Conservation (phyloP, 2,329 filamentous ascomycete species). For the Aquanectria penicillioides region DNA sequence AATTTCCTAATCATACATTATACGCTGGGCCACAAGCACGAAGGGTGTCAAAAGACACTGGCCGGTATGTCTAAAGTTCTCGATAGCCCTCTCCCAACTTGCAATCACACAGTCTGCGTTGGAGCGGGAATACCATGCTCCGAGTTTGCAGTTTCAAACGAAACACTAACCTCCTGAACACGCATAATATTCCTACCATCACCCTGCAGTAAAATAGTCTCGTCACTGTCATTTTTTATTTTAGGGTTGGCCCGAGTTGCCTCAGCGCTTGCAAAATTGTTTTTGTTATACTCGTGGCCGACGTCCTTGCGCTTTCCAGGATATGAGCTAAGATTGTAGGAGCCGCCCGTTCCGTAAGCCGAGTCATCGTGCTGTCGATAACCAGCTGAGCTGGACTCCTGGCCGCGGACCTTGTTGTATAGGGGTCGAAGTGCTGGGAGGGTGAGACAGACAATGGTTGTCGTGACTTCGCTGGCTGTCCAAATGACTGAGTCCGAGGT, state of each 20-base stretch:
- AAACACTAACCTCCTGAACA: conserved; percentile 25
- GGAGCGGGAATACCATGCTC: neutral
- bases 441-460: conserved; percentile 22
- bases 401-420: conserved; percentile 23
- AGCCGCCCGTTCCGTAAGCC: conserved; percentile 9
- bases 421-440: conserved; percentile 20
- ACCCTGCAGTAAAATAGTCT: conserved; percentile 22
- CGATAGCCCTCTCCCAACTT: too few relatives aligned
- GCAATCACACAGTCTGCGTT: too few relatives aligned
- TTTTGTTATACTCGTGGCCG: neutral
- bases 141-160: conserved; percentile 16
- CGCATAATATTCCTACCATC: conserved; percentile 22
- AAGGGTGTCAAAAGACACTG: too few relatives aligned
- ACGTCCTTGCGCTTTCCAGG: conserved; percentile 13
- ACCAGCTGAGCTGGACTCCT: conserved; percentile 26
- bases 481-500: conserved; percentile 26
- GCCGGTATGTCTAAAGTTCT: too few relatives aligned
- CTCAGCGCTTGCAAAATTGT: conserved; percentile 12
- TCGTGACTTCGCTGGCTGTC: conserved; percentile 29
- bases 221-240: conserved; percentile 26
- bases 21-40: too few relatives aligned
- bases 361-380: conserved; percentile 29
- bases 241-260: conserved; percentile 4
- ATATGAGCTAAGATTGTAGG: conserved; percentile 17
- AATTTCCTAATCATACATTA: too few relatives aligned